Evolutionary conservation across 116 monocot genomes (phyloP).

Genomic region (Posidonia oceanica): DNA sequence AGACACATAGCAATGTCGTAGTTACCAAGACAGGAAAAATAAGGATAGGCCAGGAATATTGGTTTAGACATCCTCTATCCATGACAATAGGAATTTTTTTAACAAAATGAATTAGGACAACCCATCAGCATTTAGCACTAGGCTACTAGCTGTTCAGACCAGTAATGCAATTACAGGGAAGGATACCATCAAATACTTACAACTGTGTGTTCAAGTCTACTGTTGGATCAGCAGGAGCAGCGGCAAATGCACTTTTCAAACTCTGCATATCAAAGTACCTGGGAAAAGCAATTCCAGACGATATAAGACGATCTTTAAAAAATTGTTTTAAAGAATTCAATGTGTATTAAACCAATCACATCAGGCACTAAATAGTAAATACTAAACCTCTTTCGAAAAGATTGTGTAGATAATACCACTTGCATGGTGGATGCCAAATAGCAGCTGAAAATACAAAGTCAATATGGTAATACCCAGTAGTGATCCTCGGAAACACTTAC

Average conservation of each 20-base stretch:
- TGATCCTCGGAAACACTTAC: neutral
- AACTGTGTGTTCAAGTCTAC: slow-evolving; percentile 88
- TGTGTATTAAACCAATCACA: neutral
- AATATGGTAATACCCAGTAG: neutral
- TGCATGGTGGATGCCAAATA: slow-evolving; percentile 93
- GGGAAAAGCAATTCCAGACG: slow-evolving; percentile 9
- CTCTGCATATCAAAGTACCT: slow-evolving; percentile 79
- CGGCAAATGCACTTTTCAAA: slow-evolving; percentile 53
- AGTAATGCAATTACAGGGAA: neutral
- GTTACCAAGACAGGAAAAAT: too few relatives aligned
- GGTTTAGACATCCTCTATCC: too few relatives aligned
- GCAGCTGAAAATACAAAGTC: slow-evolving; percentile 43
- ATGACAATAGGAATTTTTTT: too few relatives aligned
- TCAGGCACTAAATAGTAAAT: slow-evolving; percentile 9
- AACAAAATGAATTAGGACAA: too few relatives aligned
- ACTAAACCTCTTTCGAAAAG: slow-evolving; percentile 62
- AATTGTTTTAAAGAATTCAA: too few relatives aligned
- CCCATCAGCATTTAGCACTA: too few relatives aligned
- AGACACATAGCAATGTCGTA: neutral
- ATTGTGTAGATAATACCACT: slow-evolving; percentile 65
- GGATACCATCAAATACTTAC: slow-evolving; percentile 42
- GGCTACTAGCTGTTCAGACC: too few relatives aligned
- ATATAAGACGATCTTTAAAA: too few relatives aligned
- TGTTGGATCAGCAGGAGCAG: slow-evolving; percentile 81
- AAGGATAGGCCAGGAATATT: too few relatives aligned